These are phyloP conservation scores for Monosporascus cannonballus DNA, from an alignment of 2,329 filamentous ascomycete species.

Conservation along the genomic window DNA sequence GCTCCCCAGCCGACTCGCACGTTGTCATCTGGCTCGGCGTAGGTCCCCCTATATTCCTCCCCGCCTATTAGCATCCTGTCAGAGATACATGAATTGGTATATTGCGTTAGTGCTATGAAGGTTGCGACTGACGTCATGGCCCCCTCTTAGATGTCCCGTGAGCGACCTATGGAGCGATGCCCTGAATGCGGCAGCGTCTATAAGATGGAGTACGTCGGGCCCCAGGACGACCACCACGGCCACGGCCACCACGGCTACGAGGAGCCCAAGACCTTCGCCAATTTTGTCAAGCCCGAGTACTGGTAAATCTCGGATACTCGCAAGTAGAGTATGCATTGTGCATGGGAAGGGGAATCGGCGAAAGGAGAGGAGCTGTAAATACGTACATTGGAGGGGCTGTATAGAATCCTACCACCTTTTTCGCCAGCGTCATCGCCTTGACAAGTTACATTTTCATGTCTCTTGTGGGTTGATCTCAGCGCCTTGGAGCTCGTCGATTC, in stretches of 20 bases:
- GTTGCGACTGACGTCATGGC: constrained; percentile 7
- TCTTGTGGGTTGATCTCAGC: neutral
- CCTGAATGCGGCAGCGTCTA: constrained; percentile 93
- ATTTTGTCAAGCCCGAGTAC: constrained; percentile 95
- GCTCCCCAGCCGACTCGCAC: constrained; percentile 88
- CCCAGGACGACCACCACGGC: constrained; percentile 64
- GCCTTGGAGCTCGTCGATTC: neutral
- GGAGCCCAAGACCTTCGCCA: constrained; percentile 94
- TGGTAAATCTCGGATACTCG: constrained; percentile 49
- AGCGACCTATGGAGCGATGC: constrained; percentile 91
- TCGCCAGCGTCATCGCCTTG: neutral
- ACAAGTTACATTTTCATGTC: too few relatives aligned
- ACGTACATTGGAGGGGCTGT: neutral
- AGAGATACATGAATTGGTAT: neutral
- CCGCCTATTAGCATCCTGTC: constrained; percentile 3
- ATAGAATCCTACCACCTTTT: neutral
- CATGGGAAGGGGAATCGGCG: constrained; percentile 1
- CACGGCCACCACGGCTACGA: constrained; percentile 57
- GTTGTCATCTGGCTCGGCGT: constrained; percentile 84
- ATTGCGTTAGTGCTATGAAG: neutral
- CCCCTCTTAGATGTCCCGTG: constrained; percentile 63
- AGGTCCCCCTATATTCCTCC: constrained; percentile 32
- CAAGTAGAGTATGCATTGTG: neutral
- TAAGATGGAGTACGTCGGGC: constrained; percentile 96
- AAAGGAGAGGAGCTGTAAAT: constrained; percentile 1